Evolutionary conservation across 495 filamentous ascomycete genomes (phyloP), one percentile per base, ranked within the genome.

Genomic region (Aspergillus incahuasiensis): DNA sequence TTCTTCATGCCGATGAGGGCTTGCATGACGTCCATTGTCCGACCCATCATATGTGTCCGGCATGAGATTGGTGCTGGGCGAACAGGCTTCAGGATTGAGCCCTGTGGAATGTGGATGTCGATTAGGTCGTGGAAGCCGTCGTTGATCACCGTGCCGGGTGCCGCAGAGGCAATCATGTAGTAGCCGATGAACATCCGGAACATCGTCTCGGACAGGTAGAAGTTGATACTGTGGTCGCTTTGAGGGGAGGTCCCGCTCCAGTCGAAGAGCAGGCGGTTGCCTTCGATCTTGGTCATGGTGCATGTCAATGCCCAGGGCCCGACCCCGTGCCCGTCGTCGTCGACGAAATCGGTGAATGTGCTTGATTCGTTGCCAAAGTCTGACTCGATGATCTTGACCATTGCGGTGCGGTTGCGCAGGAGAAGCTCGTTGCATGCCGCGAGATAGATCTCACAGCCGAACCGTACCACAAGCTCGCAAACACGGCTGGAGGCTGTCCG

Each of bases 101-200:
- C 77, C 30, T 68, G 56, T 5, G 76, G 77, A 18, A 79, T 76
- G 28, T 72, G 39, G 15, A 79, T 67, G 34, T 79, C 75, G 42
- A 79, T 67, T 2, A 79, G 63, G 38, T 79, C 77, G 43, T 79
- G 77, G 62, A 79, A 79, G 9, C 72, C 71, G 54, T 77, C 73
- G 44, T 76, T 77, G 46, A 74, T 72, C 1, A 78, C 67, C 1
- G 74, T 73, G 6, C 68, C 72, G 0, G 75, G 72, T 1, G 76
- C 73, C 8, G 75, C 76, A 0, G 77, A 75, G 4, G 74, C 71
- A 20, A 79, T 69, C 15, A 79, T 64, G 52, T 78, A 80, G 56
- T 75, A 78, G 0, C 74, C 75, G 46, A 79, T 72, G 41, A 80
- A 77, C 73, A 80, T 78, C 41, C 68, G 71, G 70, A 80, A 79